Conservation (phyloP, 169 alveolate genomes). For the Babesia gibsoni region DNA sequence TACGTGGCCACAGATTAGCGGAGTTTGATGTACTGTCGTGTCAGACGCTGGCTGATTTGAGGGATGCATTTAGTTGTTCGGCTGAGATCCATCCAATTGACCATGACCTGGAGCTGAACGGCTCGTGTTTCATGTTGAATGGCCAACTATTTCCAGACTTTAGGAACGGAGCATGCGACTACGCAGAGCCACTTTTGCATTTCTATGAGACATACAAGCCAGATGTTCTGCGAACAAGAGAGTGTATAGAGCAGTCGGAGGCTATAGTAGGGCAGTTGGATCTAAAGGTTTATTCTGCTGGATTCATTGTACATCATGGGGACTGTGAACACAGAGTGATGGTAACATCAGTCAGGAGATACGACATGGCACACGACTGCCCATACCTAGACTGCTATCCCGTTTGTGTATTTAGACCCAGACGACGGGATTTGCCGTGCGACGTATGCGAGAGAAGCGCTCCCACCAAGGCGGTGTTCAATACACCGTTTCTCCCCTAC, state of each 20-base stretch:
- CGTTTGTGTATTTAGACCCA: conserved; percentile 71
- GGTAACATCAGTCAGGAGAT: conserved; percentile 69
- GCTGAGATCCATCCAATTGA: conserved; percentile 36
- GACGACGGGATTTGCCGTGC: conserved; percentile 64
- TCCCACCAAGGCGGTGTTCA: conserved; percentile 69
- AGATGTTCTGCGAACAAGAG: conserved; percentile 56
- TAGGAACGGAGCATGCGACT: conserved; percentile 67
- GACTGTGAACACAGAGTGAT: conserved; percentile 83
- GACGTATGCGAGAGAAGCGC: conserved; percentile 71
- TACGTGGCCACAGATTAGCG: conserved; percentile 77
- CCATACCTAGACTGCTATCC: conserved; percentile 74
- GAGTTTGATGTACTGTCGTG: conserved; percentile 77
- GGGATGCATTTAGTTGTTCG: conserved; percentile 74
- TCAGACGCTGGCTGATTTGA: conserved; percentile 74
- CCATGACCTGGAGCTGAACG: conserved; percentile 34
- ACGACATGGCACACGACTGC: conserved; percentile 66
- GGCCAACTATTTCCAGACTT: conserved; percentile 79
- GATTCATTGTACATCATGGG: conserved; percentile 79
- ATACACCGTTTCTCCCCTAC: conserved; percentile 73
- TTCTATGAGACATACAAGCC: conserved; percentile 40
- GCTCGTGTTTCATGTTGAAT: conserved; percentile 77
- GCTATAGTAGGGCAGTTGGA: conserved; percentile 67
- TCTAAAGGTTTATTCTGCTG: conserved; percentile 72
- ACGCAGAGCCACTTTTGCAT: conserved; percentile 48
- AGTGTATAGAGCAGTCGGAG: conserved; percentile 63